phyloP scores from a whole-genome alignment of 495 filamentous ascomycete species.

The Xylaria telfairii region DNA sequence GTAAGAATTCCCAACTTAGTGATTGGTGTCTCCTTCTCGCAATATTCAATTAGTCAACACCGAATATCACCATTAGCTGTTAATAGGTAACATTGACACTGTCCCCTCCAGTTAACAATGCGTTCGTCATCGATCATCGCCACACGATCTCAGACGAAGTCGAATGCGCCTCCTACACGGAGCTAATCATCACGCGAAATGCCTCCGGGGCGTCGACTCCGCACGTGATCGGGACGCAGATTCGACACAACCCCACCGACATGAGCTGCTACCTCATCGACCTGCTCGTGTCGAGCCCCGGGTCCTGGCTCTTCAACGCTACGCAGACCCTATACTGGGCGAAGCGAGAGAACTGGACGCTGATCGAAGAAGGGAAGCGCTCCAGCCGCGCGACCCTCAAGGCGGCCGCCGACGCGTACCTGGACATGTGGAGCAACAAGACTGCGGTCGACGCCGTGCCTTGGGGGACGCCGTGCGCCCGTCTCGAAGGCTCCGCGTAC shows the following conservation, averaged over 20 bases:
- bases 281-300: slow-evolving; percentile 45
- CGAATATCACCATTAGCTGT: not conserved
- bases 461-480: slow-evolving; percentile 48
- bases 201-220: slow-evolving; percentile 36
- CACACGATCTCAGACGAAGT: slow-evolving; percentile 41
- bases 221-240: slow-evolving; percentile 52
- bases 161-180: slow-evolving; percentile 46
- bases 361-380: slow-evolving; percentile 40
- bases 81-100: not conserved
- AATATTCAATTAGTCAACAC: not conserved
- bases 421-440: slow-evolving; percentile 48
- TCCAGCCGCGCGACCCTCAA: slow-evolving; percentile 39
- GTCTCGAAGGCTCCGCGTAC: slow-evolving; percentile 48
- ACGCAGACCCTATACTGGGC: slow-evolving; percentile 45
- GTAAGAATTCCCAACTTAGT: not conserved
- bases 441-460: slow-evolving; percentile 43
- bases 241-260: slow-evolving; percentile 40
- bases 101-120: slow-evolving; percentile 23
- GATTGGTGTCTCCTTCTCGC: slow-evolving; percentile 1
- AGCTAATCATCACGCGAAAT: slow-evolving; percentile 44
- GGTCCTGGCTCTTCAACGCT: slow-evolving; percentile 51
- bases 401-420: slow-evolving; percentile 48
- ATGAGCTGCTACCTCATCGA: slow-evolving; percentile 44
- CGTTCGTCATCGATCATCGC: slow-evolving; percentile 36
- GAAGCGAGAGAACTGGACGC: slow-evolving; percentile 44